Evolutionary conservation across 768 basidiomycete species (phyloP), one percentile per base, ranked within the genome.

Genomic region (Suillus ampliporus): DNA sequence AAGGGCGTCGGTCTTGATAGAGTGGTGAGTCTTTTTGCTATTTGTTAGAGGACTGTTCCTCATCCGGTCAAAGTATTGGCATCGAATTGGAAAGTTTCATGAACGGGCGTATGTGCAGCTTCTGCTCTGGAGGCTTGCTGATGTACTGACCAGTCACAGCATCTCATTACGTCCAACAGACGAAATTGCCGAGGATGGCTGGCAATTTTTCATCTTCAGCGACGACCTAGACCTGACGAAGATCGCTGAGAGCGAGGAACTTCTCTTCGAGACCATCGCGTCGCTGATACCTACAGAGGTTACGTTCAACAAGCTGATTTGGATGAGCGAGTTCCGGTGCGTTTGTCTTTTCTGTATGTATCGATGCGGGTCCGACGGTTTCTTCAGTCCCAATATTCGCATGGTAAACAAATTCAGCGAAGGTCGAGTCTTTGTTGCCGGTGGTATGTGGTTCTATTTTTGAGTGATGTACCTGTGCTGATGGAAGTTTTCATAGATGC

Each of bases 81-180:
- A 83, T 63, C 80, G 80, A 70, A 82, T 82, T 81, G 81, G 82
- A 1, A 77, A 80, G 46, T 66, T 11, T 31, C 21, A 26, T 21
- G 14, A 8, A 11, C 15, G 4, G 19, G 35, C 5, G 28, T 40
- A 43, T 38, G 31, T 40, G n/a, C 60, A 1, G 1, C 48, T 57
- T 23, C 17, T 52, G 35, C 5, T 21, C 31, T 31, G 31, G 31
- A 31, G 31, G 31, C 9, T 54, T 58, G 40, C 38, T 19, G 41
- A 43, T 43, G 41, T 51, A 58, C 37, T 56, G 19, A 59, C 15
- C 19, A 46, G 3, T 41, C 51, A 21, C 41, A 64, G 64, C 11
- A 44, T 67, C 28, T 35, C 53, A 17, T 50, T 67, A 37, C 65
- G 67, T 31, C 64, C 61, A 19, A 63, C 67, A 15, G 60, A 72